Evolutionary conservation across 352 stramenopile genomes (phyloP).

Genomic region (Phytophthora tentaculata): DNA sequence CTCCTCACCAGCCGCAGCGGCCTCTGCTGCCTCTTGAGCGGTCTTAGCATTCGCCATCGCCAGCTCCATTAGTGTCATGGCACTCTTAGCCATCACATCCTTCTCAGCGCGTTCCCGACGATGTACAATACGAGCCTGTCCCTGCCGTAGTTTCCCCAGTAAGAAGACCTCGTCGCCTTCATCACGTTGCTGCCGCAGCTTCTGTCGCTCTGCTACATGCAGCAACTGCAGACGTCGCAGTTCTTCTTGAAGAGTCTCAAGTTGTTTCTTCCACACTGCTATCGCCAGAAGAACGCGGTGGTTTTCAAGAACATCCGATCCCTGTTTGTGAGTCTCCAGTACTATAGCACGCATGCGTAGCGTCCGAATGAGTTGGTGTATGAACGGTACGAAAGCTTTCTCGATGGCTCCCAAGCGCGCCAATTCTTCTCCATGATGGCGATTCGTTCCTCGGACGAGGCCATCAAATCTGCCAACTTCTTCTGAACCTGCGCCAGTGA

Average conservation of each 20-base stretch:
- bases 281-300: constrained; percentile 63
- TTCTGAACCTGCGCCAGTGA: constrained; percentile 63
- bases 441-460: constrained; percentile 60
- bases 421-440: constrained; percentile 73
- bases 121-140: constrained; percentile 58
- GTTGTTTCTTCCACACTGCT: constrained; percentile 57
- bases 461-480: constrained; percentile 47
- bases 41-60: constrained; percentile 28
- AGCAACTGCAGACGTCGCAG: constrained; percentile 59
- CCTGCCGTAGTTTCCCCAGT: constrained; percentile 59
- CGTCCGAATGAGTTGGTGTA: constrained; percentile 66
- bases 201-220: constrained; percentile 68
- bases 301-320: constrained; percentile 44
- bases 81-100: constrained; percentile 43
- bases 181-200: constrained; percentile 64
- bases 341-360: constrained; percentile 51
- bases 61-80: constrained; percentile 43
- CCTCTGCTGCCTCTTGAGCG: constrained; percentile 19
- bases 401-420: constrained; percentile 63
- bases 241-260: constrained; percentile 65
- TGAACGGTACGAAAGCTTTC: constrained; percentile 81
- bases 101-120: constrained; percentile 50
- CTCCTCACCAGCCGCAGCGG: constrained; percentile 33
- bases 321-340: constrained; percentile 46
- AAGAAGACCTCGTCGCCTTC: constrained; percentile 70